Evolutionary conservation across 345 rosid species (phyloP), one percentile per base, ranked within the genome.

Genomic region (Euclidium syriacum): DNA sequence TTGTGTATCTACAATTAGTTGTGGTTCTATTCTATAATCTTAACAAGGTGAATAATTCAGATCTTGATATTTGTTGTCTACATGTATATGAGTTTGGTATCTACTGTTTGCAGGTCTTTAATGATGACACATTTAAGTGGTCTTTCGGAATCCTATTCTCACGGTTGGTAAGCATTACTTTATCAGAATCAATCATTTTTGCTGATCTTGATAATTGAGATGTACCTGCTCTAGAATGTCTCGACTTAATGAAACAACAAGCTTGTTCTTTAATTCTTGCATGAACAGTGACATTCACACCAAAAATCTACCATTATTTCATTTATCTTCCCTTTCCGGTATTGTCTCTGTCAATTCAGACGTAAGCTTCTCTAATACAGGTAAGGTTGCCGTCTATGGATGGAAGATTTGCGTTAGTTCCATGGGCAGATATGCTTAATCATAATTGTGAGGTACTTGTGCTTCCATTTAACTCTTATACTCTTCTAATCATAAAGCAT

Each of bases 391-490:
- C 98, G 11, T 87, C 94, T 38, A 85, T 92, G 97, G 90, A 81
- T 56, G 96, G 84, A 75, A 85, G 71, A 71, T 94, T 92, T 70
- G 98, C 95, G 39, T 74, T 89, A 89, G 90, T 89, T 75, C 98
- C 98, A 51, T 92, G 97, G 98, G 98, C 97, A 56, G 98, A 89
- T 68, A 92, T 92, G 98, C 81, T 92, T 67, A 92, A 92, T 66
- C 97, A 92, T 70, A 89, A 85, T 55, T 89, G 95, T 75, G 95
- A 89, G 88, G 97, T 89, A 78, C 55, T 62, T 39, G 43, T 44
- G 12, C 50, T 36, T 44, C 40, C 59, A 32, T 3, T 25, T 26
- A 49, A 39, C 33, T 64, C 44, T n/a, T 40, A 24, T 17, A 16
- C 6, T 58, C 67, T 58, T 56, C 10, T 58, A 20, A 20, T 38